Evolutionary conservation across 257 asterid species (phyloP), one percentile per base, ranked within the genome.

Genomic region (Verbascum thapsus): DNA sequence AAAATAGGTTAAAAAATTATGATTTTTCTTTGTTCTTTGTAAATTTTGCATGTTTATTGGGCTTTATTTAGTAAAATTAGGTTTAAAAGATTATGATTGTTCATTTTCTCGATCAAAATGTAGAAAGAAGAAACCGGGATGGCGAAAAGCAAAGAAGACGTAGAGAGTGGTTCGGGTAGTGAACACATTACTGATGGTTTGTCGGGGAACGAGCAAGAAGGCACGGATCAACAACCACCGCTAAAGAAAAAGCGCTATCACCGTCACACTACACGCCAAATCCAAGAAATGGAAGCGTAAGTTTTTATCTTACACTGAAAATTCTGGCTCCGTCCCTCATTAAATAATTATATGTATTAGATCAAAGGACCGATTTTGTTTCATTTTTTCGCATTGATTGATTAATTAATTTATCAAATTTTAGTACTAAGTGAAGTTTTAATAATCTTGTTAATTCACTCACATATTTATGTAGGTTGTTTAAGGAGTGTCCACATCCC

Each of bases 231-330:
- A 15, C 83, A 79, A 10, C 75, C 68, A 55, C 83, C 56, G 2
- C 79, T 42, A 18, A 89, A 89, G 78, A 90, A 82, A 64, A 89
- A 92, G 64, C 97, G 95, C 49, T 92, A 92, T 75, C 99, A 92
- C 53, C 83, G 99, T 15, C 99, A 92, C 81, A 92, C 96, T 0
- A 75, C 96, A 9, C 81, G 81, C 9, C 99, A 92, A 88, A 92
- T 92, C 91, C 97, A 92, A 72, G 96, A 92, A 81, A 87, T 92
- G 99, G 99, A 92, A 71, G 64, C 86, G 98, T 91, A 64, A 16
- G 69, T 18, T 20, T n/a, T 26, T 2, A 26, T 26, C 5, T 26
- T 26, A 2, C 32, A 2, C 32, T 5, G 2, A 5, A 26, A 26
- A 1, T 26, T 5, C 32, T 26, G 5, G 32, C 5, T 42, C 18